Base-by-base conservation (phyloP, 2,329 filamentous ascomycete species). In the Myriangium duriaei region DNA sequence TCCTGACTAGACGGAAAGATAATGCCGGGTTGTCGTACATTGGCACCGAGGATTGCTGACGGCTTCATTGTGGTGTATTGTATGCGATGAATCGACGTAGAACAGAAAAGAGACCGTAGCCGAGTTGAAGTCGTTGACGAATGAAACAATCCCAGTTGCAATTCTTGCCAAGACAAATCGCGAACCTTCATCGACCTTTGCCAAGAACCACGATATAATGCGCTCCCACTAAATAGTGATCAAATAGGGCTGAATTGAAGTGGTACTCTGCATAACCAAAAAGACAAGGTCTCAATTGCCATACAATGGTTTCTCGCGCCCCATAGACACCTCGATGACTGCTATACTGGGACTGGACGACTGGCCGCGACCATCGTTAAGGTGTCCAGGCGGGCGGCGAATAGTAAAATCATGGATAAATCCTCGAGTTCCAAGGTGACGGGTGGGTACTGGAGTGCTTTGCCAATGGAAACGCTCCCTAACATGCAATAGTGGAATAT, bases 401-500 rank as follows among this genome's bases (percentile, higher is more conserved):
- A 40, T 32, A 34, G 36, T 46, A 43, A 45, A 49, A 49, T 45
- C 38, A 57, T 58, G 53, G 55, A 57, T 47, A 44, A 47, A 43
- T 53, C 53, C 35, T 45, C 46, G 39, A 67, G 62, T 55, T 68
- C 65, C 39, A 69, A 68, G 55, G 65, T 69, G 49, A 68, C 65
- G 52, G 29, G 45, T 45, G 26, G 11, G 24, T 10, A 15, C 24
- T 28, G 15, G 12, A 28, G 32, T 31, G 11, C 35, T 17, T 26
- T 21, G 17, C n/a, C 16, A 13, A 29, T 12, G n/a, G 7, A n/a
- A 7, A 31, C 24, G 28, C 52, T 57, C 42, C 57, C 45, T 39
- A 18, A 32, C 30, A 21, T n/a, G 17, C 31, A 5, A 17, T 51
- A 93, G 86, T 95, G 65, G 87, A 96, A 68, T 98, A 94, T 64